Evolutionary conservation across 306 rosid species (phyloP), one percentile per base, ranked within the genome.

Genomic region (Albizia julibrissin): DNA sequence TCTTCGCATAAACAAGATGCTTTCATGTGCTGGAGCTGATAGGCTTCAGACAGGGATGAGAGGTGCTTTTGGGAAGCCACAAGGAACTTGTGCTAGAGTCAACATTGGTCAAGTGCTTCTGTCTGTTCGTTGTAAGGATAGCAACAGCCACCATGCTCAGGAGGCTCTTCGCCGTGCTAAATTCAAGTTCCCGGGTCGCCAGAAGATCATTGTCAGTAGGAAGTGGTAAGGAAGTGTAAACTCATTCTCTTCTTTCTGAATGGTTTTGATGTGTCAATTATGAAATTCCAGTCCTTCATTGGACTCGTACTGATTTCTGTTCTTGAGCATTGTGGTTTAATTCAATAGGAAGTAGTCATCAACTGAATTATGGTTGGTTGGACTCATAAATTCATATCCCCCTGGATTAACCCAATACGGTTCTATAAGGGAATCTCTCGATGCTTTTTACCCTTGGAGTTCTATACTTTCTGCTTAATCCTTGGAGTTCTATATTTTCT

Each of bases 1-100:
- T 37, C 86, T 94, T 16, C 84, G 97, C 0, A 94, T 94, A 74
- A 92, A 94, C 80, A 94, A 94, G 90, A 94, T 94, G 98, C 92
- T 94, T 46, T 94, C 97, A 3, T 92, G 98, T 58, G 98, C 98
- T 29, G 97, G 98, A 2, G 98, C 97, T 2, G 94, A 94, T 81
- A 88, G 97, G 94, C 91, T 92, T 37, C 97, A 94, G 85, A 94
- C 95, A 0, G 98, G 98, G 0, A 94, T 94, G 96, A 90, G 97
- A 15, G 96, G 96, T 1, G 97, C 98, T 21, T 94, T 94, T 54
- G 93, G 98, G 27, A 94, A 94, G 50, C 97, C 98, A 5, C 93
- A 39, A 2, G 98, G 97, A 54, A 89, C 92, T 13, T 94, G 97
- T 26, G 97, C 98, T 0, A 85, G 98, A 84, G 97, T 94, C 3